Evolutionary conservation across 2,329 filamentous ascomycete species (phyloP).

Genomic region (Talaromyces marneffei): DNA sequence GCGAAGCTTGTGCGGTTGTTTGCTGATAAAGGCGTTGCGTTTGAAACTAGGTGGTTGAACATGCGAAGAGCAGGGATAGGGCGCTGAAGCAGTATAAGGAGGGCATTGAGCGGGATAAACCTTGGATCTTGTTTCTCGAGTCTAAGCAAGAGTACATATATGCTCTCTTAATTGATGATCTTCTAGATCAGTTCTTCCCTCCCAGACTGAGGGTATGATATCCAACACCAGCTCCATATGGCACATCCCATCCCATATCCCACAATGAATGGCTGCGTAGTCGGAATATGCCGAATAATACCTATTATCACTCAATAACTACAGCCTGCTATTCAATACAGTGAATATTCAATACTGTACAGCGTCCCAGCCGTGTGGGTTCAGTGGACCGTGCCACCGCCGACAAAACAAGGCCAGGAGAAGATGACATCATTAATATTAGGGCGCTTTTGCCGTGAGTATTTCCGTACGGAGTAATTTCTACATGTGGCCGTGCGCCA

Average conservation of each 20-base stretch:
- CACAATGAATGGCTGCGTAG: too few species aligned
- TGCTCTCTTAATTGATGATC: too few species aligned
- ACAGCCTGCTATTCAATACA: neutral
- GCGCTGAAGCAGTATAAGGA: constrained; percentile 65
- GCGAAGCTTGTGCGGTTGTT: constrained; percentile 58
- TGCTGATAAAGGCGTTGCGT: constrained; percentile 58
- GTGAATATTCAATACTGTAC: neutral
- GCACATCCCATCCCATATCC: too few species aligned
- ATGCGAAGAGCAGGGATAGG: constrained; percentile 61
- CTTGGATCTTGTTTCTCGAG: neutral
- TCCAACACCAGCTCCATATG: too few species aligned
- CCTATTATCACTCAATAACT: neutral
- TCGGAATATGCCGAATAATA: neutral
- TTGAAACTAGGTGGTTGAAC: constrained; percentile 69
- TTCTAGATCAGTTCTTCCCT: too few species aligned
- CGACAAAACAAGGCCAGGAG: neutral
- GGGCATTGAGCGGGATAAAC: constrained; percentile 7
- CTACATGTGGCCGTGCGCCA: neutral
- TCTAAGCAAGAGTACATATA: too few species aligned
- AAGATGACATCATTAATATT: neutral
- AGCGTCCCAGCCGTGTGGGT: neutral
- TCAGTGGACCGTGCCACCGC: neutral
- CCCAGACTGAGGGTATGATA: too few species aligned
- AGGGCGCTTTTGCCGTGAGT: too few species aligned
- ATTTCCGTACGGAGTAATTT: neutral